Evolutionary conservation across 108 stramenopile species (phyloP).

Genomic region (Aurantiochytrium sp.): DNA sequence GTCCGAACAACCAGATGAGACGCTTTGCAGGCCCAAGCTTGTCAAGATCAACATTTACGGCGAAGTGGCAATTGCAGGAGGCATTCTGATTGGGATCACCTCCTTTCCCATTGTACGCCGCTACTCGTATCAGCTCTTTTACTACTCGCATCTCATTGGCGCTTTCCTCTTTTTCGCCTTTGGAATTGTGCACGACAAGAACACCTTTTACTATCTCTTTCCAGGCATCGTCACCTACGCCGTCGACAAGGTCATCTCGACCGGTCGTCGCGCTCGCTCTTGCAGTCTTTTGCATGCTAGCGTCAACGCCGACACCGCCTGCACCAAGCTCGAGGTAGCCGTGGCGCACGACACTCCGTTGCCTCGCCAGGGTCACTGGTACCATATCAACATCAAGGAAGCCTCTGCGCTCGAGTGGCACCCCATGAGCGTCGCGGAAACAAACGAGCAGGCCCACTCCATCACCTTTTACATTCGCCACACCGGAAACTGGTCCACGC

Average conservation of each 20-base stretch:
- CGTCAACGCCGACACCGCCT: neutral
- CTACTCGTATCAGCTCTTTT: neutral
- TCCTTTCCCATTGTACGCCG: neutral
- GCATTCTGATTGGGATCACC: neutral
- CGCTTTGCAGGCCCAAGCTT: neutral
- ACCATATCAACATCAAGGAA: neutral
- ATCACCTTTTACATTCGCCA: neutral
- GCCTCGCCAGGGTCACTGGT: neutral
- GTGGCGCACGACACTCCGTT: neutral
- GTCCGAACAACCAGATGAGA: neutral
- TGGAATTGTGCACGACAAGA: neutral
- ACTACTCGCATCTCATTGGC: neutral
- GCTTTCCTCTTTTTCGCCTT: neutral
- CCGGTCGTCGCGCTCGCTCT: neutral
- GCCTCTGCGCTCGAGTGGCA: conserved; percentile 5
- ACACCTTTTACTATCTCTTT: neutral
- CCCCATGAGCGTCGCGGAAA: neutral
- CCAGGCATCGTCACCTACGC: neutral
- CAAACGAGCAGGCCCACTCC: neutral
- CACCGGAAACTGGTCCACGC: neutral
- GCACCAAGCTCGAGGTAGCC: neutral
- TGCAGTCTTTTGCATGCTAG: neutral
- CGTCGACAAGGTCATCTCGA: conserved; percentile 3
- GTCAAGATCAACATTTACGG: neutral
- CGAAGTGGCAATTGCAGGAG: neutral